Conservation (phyloP, 2,329 filamentous ascomycete genomes). For the Chaetothyriales sp. region DNA sequence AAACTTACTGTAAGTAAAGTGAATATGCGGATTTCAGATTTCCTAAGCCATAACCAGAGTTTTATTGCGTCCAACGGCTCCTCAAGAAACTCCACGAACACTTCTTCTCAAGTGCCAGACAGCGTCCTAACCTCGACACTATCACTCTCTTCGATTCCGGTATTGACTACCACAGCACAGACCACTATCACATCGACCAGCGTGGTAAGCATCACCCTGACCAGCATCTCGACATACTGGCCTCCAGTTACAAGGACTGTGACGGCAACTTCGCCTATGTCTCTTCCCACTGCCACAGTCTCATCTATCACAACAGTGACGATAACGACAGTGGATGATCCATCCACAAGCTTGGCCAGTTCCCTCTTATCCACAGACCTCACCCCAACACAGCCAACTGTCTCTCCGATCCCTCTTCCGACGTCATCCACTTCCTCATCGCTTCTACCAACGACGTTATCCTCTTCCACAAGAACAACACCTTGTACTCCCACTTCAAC, state of each 20-base stretch:
- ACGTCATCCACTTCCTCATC: background rate
- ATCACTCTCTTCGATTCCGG: background rate
- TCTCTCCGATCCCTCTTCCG: background rate
- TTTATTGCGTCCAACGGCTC: background rate
- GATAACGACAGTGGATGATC: background rate
- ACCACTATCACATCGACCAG: background rate
- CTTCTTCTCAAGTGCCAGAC: background rate
- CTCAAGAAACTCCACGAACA: background rate
- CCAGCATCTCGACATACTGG: background rate
- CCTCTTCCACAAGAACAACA: background rate
- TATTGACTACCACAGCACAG: background rate
- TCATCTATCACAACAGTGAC: background rate
- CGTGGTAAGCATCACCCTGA: background rate
- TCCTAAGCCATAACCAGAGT: background rate
- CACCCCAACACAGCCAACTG: background rate
- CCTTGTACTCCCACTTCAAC: background rate
- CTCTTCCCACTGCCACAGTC: background rate
- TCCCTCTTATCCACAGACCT: background rate
- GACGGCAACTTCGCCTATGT: background rate
- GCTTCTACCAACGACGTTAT: background rate
- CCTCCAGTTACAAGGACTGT: background rate
- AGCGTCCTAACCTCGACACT: background rate
- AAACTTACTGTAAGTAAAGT: background rate
- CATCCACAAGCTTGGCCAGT: too few relatives aligned
- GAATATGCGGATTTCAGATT: background rate